Base-by-base conservation (phyloP, 169 alveolate species). In the Eimeria acervulina region DNA sequence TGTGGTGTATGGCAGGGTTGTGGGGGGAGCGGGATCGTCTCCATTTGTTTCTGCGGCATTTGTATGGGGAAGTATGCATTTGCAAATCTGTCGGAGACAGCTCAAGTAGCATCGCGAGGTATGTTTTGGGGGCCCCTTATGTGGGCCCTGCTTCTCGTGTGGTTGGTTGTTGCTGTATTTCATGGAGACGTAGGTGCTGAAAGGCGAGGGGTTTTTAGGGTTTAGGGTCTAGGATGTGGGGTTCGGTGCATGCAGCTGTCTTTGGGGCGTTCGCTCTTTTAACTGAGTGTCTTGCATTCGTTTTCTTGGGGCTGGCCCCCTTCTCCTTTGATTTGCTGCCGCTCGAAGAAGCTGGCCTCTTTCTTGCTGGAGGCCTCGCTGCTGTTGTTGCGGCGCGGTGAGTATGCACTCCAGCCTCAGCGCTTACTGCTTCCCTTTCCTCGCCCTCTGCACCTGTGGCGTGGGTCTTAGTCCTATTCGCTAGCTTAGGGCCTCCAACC, bases 41-140 rank as follows among this genome's bases (percentile, higher is more conserved):
- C 97, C 93, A 95, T 95, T 26, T 93, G 95, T 81, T 95, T 95
- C 93, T 95, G 97, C 59, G 97, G 97, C 21, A 80, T 95, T 0
- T 42, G 92, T n/a, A 85, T 95, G 94, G 96, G 96, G 80, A 90
- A 91, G 44, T 95, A 95, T 72, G 95, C 97, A 28, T 85, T 76
- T 26, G 94, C 89, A 8, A 90, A 95, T 47, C 96, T 95, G 72
- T 95, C 95, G 6, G 66, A 36, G 23, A 13, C 83, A 13, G 96
- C 95, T 38, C 81, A 87, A 42, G 87, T 38, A 6, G 72, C 96
- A 8, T 44, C 94, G 19, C 44, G 95, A 15, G 70, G 96, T 94
- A 55, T 28, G 96, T 70, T 6, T 44, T 21, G 0, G 26, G 63
- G 38, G 44, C 19, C 70, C 0, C 91, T 13, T 38, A 33, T 59